phyloP scores from a whole-genome alignment of 140 eudicot species.

The Anethum foeniculum region DNA sequence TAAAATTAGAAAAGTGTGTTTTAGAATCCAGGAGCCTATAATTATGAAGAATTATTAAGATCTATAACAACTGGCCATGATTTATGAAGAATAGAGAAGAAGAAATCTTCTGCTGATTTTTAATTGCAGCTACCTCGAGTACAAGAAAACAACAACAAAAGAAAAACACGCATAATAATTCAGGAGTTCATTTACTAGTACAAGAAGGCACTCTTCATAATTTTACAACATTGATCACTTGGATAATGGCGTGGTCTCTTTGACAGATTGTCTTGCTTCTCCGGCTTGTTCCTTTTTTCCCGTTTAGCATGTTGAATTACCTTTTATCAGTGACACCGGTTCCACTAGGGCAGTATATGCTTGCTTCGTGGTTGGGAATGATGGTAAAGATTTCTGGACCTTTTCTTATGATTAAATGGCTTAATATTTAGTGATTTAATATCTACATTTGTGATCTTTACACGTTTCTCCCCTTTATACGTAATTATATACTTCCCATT shows the following conservation, averaged over 20 bases:
- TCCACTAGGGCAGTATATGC: conserved; percentile 50
- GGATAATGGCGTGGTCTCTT: background rate
- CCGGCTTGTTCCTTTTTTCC: conserved; percentile 85
- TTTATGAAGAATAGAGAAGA: background rate
- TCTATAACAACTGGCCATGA: background rate
- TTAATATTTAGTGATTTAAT: background rate
- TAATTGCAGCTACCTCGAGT: background rate
- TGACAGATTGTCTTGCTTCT: conserved; percentile 78
- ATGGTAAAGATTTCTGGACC: conserved; percentile 41
- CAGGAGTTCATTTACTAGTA: background rate
- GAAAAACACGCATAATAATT: background rate
- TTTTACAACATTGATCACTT: background rate
- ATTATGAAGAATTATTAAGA: background rate
- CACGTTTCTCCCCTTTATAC: background rate
- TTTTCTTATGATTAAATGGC: background rate
- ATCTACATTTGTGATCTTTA: background rate
- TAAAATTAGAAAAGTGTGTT: background rate
- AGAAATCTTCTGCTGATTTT: background rate
- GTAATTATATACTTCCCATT: background rate
- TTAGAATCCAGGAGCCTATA: background rate
- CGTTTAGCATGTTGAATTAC: conserved; percentile 79
- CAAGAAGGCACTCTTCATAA: background rate
- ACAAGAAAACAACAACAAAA: background rate
- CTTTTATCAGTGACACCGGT: conserved; percentile 83
- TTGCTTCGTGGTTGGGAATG: conserved; percentile 95